Base-by-base conservation (phyloP, 495 filamentous ascomycete species). In the Hyaloscypha bicolor region DNA sequence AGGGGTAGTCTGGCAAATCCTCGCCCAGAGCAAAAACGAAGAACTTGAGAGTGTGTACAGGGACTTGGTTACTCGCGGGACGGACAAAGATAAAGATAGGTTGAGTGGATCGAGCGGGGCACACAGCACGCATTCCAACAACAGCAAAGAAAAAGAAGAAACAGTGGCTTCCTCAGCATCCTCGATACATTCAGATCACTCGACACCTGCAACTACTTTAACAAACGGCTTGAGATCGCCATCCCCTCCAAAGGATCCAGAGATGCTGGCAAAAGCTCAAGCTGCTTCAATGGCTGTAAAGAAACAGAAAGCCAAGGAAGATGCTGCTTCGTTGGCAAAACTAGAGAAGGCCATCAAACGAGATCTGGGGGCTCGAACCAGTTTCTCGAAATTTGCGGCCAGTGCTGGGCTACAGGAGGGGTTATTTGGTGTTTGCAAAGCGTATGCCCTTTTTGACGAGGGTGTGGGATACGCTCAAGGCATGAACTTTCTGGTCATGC, bases 401-500 rank as follows among this genome's bases (percentile, higher is more conserved):
- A 90, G 91, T 31, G 89, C 92, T 64, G 93, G 93, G 51, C 90
- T 95, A 62, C 95, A 99, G 76, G 96, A 99, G 74, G 91, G 92
- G 33, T 83, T 99, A 31, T 97, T 97, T 76, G 93, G 93, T 9
- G 83, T 98, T 29, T 98, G 95, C 77, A 99, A 99, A 79, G 94
- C 96, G 16, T 99, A 99, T 77, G 95, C 95, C 1, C 81, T 99
- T 51, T 97, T 93, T 71, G 95, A 99, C 76, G 93, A 96, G 64
- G 88, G 82, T 9, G 94, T 99, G 9, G 94, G 95, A 19, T 99
- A 99, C 79, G 95, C 95, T 6, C 95, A 99, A 75, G 95, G 95
- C 67, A 98, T 99, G 91, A 99, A 97, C 69, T 99, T 99, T 74
- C 87, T 99, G 61, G 91, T 90, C 21, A 98, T 97, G 91, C 95